phyloP scores from a whole-genome alignment of 495 filamentous ascomycete species.

The Thozetella sp. region DNA sequence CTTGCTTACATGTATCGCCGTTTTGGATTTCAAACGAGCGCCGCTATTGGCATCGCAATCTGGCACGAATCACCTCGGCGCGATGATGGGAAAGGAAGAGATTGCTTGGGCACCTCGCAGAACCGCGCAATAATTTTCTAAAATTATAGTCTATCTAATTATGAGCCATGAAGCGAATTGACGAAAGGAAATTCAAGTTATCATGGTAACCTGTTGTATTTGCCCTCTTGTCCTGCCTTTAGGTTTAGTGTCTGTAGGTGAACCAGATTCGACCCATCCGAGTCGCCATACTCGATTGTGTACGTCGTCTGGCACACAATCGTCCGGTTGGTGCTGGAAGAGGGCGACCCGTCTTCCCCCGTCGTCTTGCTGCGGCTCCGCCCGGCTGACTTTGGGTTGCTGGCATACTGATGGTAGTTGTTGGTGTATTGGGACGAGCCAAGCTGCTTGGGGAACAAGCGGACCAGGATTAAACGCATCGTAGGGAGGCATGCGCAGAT shows the following conservation, averaged over 20 bases:
- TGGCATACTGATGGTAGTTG: neutral
- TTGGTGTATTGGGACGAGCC: neutral
- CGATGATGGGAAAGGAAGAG: too few relatives aligned
- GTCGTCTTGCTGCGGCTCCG: neutral
- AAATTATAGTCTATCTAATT: too few relatives aligned
- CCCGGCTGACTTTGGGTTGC: neutral
- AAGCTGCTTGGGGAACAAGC: conserved; percentile 12
- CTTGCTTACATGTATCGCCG: too few relatives aligned
- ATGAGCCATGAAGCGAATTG: too few relatives aligned
- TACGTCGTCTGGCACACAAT: neutral
- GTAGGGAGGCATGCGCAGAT: conserved; percentile 29
- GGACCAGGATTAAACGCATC: conserved; percentile 23
- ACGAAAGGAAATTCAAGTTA: too few relatives aligned
- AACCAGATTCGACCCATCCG: neutral
- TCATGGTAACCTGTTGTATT: neutral
- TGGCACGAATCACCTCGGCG: too few relatives aligned
- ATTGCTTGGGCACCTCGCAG: too few relatives aligned
- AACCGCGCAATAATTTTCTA: too few relatives aligned
- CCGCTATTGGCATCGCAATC: too few relatives aligned
- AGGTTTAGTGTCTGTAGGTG: neutral
- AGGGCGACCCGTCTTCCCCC: neutral
- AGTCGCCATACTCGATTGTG: neutral
- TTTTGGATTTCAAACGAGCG: too few relatives aligned
- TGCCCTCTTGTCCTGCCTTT: neutral
- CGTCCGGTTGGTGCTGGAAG: neutral